phyloP scores from a whole-genome alignment of 2,329 filamentous ascomycete species.

The Scortechinia acanthostroma region DNA sequence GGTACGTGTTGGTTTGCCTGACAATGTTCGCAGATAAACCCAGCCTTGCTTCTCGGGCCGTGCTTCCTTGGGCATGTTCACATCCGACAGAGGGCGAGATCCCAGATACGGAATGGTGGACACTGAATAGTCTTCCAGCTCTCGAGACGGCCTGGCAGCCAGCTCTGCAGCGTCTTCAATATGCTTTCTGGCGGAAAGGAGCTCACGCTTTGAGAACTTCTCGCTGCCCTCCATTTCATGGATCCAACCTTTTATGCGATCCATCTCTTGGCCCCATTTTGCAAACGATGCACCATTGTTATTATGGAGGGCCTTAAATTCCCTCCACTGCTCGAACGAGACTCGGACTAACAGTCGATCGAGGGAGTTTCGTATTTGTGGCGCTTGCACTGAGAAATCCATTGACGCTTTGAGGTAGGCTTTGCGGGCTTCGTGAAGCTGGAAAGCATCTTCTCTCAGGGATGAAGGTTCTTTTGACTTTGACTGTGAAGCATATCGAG shows the following conservation, averaged over 20 bases:
- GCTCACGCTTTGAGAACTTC: constrained; percentile 55
- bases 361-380: constrained; percentile 55
- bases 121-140: constrained; percentile 63
- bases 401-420: constrained; percentile 64
- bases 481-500: constrained; percentile 56
- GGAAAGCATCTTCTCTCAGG: constrained; percentile 67
- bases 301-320: constrained; percentile 46
- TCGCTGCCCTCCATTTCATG: constrained; percentile 67
- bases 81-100: constrained; percentile 30
- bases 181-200: constrained; percentile 56
- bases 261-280: constrained; percentile 55
- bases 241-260: constrained; percentile 65
- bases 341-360: constrained; percentile 62
- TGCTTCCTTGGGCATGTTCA: constrained; percentile 18
- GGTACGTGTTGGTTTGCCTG: constrained; percentile 62
- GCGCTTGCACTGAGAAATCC: constrained; percentile 63
- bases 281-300: constrained; percentile 45
- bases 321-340: constrained; percentile 64
- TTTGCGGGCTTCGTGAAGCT: constrained; percentile 66
- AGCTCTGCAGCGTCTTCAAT: constrained; percentile 58
- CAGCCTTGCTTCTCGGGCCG: constrained; percentile 62
- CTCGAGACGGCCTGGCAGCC: constrained; percentile 54
- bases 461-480: constrained; percentile 68
- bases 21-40: constrained; percentile 59
- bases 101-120: constrained; percentile 65